Evolutionary conservation across 1,139 yeast species (phyloP).

Genomic region (Scheffersomyces illinoinensis): DNA sequence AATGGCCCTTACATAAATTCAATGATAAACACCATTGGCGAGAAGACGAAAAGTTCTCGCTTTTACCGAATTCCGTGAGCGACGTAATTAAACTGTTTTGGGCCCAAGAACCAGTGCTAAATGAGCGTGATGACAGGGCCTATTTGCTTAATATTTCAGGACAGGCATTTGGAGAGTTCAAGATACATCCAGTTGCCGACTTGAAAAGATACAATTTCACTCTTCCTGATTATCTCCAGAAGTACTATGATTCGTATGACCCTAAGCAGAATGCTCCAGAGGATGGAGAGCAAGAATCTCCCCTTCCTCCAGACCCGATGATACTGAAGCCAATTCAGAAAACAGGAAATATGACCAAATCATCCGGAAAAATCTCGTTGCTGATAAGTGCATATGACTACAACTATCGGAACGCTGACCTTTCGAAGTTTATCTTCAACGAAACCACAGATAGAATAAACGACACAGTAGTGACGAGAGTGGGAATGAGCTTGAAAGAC

Average conservation of each 20-base stretch:
- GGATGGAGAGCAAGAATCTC: constrained; percentile 27
- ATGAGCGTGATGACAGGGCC: constrained; percentile 18
- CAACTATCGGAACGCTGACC: constrained; percentile 21
- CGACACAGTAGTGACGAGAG: constrained; percentile 32
- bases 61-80: constrained; percentile 63
- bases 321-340: constrained; percentile 9
- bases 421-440: constrained; percentile 15
- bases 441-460: constrained; percentile 19
- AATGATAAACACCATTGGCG: constrained; percentile 47
- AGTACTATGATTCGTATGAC: constrained; percentile 31
- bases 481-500: constrained; percentile 33
- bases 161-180: constrained; percentile 46
- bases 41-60: constrained; percentile 54
- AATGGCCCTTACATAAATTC: constrained; percentile 58
- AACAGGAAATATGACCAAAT: constrained; percentile 30
- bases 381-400: constrained; percentile 25
- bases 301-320: background rate
- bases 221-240: constrained; percentile 46
- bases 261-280: constrained; percentile 13
- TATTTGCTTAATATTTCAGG: constrained; percentile 57
- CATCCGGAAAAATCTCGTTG: constrained; percentile 28
- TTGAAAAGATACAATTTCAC: constrained; percentile 20
- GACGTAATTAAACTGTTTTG: constrained; percentile 48
- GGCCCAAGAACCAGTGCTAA: constrained; percentile 31
- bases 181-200: constrained; percentile 13